Evolutionary conservation across 2,329 filamentous ascomycete species (phyloP), one percentile per base, ranked within the genome.

Genomic region (Biscogniauxia marginata): DNA sequence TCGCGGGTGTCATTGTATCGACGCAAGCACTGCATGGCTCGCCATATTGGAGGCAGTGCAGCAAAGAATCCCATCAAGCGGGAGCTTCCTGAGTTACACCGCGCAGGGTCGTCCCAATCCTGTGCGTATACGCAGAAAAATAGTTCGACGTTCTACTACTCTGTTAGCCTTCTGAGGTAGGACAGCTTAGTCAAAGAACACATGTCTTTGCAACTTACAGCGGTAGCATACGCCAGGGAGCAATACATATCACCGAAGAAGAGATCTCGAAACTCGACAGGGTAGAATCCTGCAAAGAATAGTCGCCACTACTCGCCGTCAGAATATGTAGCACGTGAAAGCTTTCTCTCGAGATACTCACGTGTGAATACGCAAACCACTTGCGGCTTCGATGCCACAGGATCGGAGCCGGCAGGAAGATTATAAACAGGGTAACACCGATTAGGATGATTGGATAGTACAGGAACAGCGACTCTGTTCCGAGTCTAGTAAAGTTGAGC

Each of bases 161-260:
- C 4, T 39, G 13, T 39, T 1, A 44, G 11, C 47, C 18, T 8
- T 43, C 8, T 46, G 48, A 20, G 5, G 5, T 7, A 18, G n/a
- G 30, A 3, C 18, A 23, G 20, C n/a, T 24, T 13, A 25, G 5
- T 16, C 25, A 3, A 11, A n/a, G 2, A 4, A 48, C n/a, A 9
- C n/a, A 8, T 3, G 3, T n/a, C 3, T 16, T 25, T 39, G 9
- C 30, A 2, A 84, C 89, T 77, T 80, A 93, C 90, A 58, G 90
- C 88, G 74, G 91, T 90, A 16, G 88, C 84, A 73, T 99, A 99
- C 5, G 93, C 96, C 54, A 96, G 79, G 2, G 95, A 98, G 74
- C 93, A 98, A 73, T 96, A 96, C 80, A 98, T 97, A 71, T 99
- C 95, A 52, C 95, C 95, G 0, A 98, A 82, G 73, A 97, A 98